Evolutionary conservation across 2,329 filamentous ascomycete genomes (phyloP).

Genomic region (Fusarium multiceps): DNA sequence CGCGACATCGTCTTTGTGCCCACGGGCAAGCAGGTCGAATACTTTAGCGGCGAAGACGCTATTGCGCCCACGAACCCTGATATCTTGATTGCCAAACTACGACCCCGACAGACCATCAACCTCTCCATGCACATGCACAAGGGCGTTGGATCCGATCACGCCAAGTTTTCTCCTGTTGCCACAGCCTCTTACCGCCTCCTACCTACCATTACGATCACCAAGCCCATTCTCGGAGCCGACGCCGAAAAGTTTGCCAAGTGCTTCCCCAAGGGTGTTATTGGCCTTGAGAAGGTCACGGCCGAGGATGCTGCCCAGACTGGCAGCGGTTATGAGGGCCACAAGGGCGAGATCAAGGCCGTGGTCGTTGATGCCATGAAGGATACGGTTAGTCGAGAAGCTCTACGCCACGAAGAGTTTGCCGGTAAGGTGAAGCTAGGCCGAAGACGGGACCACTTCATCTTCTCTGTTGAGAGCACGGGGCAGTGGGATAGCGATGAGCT

Average conservation of each 20-base stretch:
- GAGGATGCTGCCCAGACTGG: constrained; percentile 70
- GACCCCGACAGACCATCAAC: constrained; percentile 88
- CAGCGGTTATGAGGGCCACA: constrained; percentile 76
- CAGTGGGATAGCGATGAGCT: constrained; percentile 95
- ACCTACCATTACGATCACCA: constrained; percentile 84
- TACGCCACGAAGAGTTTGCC: constrained; percentile 92
- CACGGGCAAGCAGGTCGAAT: constrained; percentile 76
- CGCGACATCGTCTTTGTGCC: constrained; percentile 81
- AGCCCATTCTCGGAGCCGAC: constrained; percentile 86
- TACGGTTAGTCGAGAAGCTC: constrained; percentile 91
- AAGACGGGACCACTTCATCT: constrained; percentile 96
- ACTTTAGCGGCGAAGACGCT: constrained; percentile 74
- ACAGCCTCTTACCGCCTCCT: constrained; percentile 93
- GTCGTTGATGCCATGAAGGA: constrained; percentile 91
- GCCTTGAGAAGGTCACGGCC: constrained; percentile 75
- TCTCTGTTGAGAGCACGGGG: constrained; percentile 91
- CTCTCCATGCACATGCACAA: constrained; percentile 94
- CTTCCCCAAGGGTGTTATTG: constrained; percentile 90
- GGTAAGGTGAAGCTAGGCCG: constrained; percentile 95
- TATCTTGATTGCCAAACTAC: constrained; percentile 92
- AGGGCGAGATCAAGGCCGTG: constrained; percentile 87
- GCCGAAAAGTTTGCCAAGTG: constrained; percentile 90
- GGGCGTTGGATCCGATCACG: constrained; percentile 91
- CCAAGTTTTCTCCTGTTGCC: constrained; percentile 96
- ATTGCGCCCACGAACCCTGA: constrained; percentile 88